Conservation (phyloP, 2,329 filamentous ascomycete species). For the Colletotrichum aenigma region DNA sequence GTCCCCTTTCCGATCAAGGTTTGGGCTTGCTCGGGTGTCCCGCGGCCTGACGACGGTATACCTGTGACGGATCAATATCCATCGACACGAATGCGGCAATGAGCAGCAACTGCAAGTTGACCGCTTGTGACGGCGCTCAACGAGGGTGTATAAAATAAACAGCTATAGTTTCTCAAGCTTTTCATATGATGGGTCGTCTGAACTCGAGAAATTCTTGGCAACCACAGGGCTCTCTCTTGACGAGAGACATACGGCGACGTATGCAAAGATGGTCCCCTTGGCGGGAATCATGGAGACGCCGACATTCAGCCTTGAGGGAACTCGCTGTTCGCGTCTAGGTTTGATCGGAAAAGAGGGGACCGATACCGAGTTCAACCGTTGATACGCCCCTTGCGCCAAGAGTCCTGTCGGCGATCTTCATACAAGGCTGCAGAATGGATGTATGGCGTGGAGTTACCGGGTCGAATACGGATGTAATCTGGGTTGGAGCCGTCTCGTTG, state of each 20-base stretch:
- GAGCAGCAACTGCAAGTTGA: not conserved
- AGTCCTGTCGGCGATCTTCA: not conserved
- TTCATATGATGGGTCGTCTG: not conserved
- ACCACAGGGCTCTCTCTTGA: not conserved
- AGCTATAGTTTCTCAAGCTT: not conserved
- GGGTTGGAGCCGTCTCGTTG: not conserved
- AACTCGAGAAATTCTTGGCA: not conserved
- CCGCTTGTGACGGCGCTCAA: not conserved
- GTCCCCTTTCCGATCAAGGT: not conserved
- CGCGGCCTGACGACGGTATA: not conserved
- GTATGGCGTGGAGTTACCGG: not conserved
- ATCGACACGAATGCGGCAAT: not conserved
- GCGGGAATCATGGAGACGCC: not conserved
- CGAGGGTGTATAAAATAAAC: not conserved
- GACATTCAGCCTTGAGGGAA: not conserved
- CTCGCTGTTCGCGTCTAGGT: not conserved
- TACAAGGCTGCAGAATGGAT: not conserved
- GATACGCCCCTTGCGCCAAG: not conserved
- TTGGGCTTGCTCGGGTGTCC: not conserved
- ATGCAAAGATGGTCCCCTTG: not conserved
- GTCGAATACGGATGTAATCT: not conserved
- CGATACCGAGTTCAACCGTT: not conserved
- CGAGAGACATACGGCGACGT: not conserved
- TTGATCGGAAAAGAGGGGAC: not conserved
- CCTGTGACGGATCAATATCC: not conserved